Conservation (phyloP, 2,329 filamentous ascomycete species). For the Cladosporium sp. region DNA sequence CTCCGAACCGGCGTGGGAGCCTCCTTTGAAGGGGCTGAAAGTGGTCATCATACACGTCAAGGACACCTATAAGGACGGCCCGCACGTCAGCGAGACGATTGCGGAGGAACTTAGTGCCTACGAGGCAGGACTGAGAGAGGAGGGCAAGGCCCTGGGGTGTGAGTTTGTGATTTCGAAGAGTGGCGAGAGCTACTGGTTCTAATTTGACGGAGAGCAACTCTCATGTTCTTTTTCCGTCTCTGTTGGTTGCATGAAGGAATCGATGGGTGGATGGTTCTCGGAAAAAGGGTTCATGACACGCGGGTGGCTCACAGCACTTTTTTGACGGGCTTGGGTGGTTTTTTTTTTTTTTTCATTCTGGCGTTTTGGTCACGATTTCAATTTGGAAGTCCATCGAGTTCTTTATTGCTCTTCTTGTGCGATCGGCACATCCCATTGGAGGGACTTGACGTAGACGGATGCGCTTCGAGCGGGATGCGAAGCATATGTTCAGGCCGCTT, state of each 20-base stretch:
- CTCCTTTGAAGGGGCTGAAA: slow-evolving; percentile 66
- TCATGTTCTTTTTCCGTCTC: background rate
- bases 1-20: slow-evolving; percentile 10
- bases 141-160: slow-evolving; percentile 65
- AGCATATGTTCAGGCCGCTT: too few species aligned
- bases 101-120: slow-evolving; percentile 63
- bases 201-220: slow-evolving; percentile 9
- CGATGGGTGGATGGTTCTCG: background rate
- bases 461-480: too few species aligned
- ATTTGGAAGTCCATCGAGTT: too few species aligned
- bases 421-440: too few species aligned
- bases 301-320: background rate
- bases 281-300: background rate
- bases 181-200: slow-evolving; percentile 57
- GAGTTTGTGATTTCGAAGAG: slow-evolving; percentile 68
- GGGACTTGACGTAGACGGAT: too few species aligned
- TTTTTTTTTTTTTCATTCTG: too few species aligned
- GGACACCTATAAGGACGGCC: slow-evolving; percentile 72
- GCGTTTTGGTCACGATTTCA: too few species aligned
- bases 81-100: slow-evolving; percentile 61
- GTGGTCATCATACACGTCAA: slow-evolving; percentile 94
- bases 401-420: too few species aligned
- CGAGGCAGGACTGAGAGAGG: slow-evolving; percentile 45
- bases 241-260: background rate
- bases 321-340: too few species aligned